These are phyloP conservation scores for Diospyros lotus DNA, from an alignment of 148 eudicot genomes.

Conservation along the genomic window DNA sequence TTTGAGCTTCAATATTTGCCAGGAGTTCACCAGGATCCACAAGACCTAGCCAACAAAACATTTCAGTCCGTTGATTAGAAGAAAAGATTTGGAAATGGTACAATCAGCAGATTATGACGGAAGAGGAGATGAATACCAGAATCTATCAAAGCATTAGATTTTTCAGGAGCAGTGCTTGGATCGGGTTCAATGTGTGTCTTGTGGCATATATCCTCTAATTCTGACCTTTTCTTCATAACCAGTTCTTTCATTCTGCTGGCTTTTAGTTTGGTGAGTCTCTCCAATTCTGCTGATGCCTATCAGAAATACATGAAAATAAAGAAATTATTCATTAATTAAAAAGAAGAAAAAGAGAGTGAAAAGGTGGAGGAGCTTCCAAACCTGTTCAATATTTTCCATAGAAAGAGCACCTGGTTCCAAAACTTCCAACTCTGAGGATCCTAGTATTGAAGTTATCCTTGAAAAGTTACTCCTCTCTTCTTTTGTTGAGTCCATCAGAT, in stretches of 20 bases:
- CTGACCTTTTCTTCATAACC: slow-evolving; percentile 57
- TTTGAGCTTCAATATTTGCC: slow-evolving; percentile 55
- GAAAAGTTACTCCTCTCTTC: slow-evolving; percentile 36
- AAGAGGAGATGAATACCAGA: slow-evolving; percentile 37
- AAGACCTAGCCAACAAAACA: slow-evolving; percentile 39
- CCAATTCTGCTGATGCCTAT: slow-evolving; percentile 65
- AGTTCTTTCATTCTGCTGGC: slow-evolving; percentile 66
- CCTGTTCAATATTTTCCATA: slow-evolving; percentile 43
- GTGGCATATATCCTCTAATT: slow-evolving; percentile 53
- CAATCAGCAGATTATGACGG: background rate
- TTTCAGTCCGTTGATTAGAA: background rate
- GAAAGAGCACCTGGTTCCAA: slow-evolving; percentile 46
- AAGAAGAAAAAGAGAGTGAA: background rate
- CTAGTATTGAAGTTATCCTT: slow-evolving; percentile 27
- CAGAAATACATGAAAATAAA: slow-evolving; percentile 8
- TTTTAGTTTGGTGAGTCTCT: slow-evolving; percentile 59
- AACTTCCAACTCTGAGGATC: slow-evolving; percentile 33
- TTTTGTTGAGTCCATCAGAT: slow-evolving; percentile 42
- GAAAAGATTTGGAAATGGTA: background rate
- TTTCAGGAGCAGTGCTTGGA: slow-evolving; percentile 61
- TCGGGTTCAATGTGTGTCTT: slow-evolving; percentile 57
- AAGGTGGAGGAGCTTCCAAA: slow-evolving; percentile 4
- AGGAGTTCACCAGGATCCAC: slow-evolving; percentile 69
- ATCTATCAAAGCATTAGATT: slow-evolving; percentile 63
- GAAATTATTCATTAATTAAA: background rate